Evolutionary conservation across 208 protist genomes (phyloP).

Genomic region (Trypanosoma melophagium): DNA sequence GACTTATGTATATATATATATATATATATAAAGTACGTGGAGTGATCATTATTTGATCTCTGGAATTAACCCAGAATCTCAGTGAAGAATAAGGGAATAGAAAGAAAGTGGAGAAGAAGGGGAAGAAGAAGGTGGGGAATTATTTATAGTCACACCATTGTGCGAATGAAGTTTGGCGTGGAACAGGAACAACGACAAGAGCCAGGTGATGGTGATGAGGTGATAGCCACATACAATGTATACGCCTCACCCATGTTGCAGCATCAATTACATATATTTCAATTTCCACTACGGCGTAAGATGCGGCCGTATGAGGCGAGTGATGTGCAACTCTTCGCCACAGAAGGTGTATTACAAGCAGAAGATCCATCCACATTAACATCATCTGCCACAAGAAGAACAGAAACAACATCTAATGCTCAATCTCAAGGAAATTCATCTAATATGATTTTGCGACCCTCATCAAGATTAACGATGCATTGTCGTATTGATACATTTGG

Average conservation of each 20-base stretch:
- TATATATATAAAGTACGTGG: too few relatives aligned
- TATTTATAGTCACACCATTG: neutral
- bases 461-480: slow-evolving; percentile 70
- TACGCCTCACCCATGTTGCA: slow-evolving; percentile 61
- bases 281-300: slow-evolving; percentile 73
- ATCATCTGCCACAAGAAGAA: neutral
- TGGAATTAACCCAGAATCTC: too few relatives aligned
- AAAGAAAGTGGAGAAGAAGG: too few relatives aligned
- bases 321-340: slow-evolving; percentile 58
- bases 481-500: slow-evolving; percentile 78
- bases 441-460: slow-evolving; percentile 30
- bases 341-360: slow-evolving; percentile 25
- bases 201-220: slow-evolving; percentile 56
- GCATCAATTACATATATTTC: slow-evolving; percentile 80
- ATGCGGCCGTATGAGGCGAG: slow-evolving; percentile 75
- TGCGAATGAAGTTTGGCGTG: slow-evolving; percentile 21
- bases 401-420: neutral
- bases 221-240: slow-evolving; percentile 78
- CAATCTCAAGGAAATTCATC: neutral
- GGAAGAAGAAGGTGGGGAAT: neutral
- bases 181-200: slow-evolving; percentile 10
- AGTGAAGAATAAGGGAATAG: too few relatives aligned
- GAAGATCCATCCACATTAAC: neutral
- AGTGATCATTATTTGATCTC: too few relatives aligned
- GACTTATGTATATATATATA: too few relatives aligned